Evolutionary conservation across 2,329 filamentous ascomycete species (phyloP).

Genomic region (Colletotrichum chlorophyti): DNA sequence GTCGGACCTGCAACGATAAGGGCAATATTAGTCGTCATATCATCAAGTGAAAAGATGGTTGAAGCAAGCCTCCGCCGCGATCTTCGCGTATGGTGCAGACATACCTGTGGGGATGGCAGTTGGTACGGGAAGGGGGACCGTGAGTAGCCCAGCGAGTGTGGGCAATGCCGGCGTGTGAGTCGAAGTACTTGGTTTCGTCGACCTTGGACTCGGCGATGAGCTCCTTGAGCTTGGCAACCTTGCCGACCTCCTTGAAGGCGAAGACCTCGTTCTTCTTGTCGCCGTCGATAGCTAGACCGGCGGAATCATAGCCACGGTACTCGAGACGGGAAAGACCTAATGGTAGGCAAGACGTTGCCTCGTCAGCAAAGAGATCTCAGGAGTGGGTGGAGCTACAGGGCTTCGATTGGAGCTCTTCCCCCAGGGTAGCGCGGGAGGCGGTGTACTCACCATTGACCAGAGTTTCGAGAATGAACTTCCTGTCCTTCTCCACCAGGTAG

Average conservation of each 20-base stretch:
- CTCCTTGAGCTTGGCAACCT: slow-evolving; percentile 95
- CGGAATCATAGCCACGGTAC: slow-evolving; percentile 98
- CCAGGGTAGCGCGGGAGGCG: slow-evolving; percentile 27
- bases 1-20: slow-evolving; percentile 73
- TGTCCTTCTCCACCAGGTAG: slow-evolving; percentile 98
- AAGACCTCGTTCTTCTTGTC: slow-evolving; percentile 99
- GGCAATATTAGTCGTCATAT: slow-evolving; percentile 22
- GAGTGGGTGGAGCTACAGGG: slow-evolving; percentile 15
- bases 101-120: slow-evolving; percentile 98
- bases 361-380: slow-evolving; percentile 36
- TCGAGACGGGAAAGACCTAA: slow-evolving; percentile 92
- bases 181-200: slow-evolving; percentile 91
- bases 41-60: slow-evolving; percentile 8
- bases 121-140: slow-evolving; percentile 88
- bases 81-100: slow-evolving; percentile 36
- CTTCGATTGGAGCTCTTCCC: slow-evolving; percentile 8
- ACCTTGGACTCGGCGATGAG: slow-evolving; percentile 85
- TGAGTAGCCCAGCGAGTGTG: slow-evolving; percentile 99
- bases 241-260: slow-evolving; percentile 99
- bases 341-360: slow-evolving; percentile 26
- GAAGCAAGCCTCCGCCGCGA: slow-evolving; percentile 10
- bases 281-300: slow-evolving; percentile 92
- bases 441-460: slow-evolving; percentile 84
- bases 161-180: slow-evolving; percentile 97
- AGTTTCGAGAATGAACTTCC: slow-evolving; percentile 94